phyloP scores from a whole-genome alignment of 2,329 filamentous ascomycete species.

The Aspergillus phoenicis region DNA sequence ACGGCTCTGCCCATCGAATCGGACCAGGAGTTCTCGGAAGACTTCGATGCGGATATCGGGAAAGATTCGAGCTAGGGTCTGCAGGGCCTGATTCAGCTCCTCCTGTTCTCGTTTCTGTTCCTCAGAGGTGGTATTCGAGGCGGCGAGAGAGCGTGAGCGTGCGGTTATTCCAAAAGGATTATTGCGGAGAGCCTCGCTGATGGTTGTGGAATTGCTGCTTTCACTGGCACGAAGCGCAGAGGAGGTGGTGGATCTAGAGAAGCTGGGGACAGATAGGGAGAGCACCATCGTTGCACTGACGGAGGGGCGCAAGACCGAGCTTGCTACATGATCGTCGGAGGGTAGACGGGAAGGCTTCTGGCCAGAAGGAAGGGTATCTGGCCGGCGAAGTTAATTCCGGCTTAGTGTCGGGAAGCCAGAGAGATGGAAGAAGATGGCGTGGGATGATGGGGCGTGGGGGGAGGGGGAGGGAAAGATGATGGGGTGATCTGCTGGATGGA shows the following conservation, averaged over 20 bases:
- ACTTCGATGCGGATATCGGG: slow-evolving; percentile 52
- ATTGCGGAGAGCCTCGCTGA: slow-evolving; percentile 48
- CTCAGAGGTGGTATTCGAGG: slow-evolving; percentile 22
- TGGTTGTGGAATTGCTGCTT: slow-evolving; percentile 36
- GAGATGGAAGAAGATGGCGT: neutral
- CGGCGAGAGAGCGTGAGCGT: slow-evolving; percentile 29
- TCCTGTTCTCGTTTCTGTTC: slow-evolving; percentile 40
- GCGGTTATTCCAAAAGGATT: slow-evolving; percentile 45
- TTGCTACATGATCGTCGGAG: slow-evolving; percentile 37
- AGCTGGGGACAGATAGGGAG: slow-evolving; percentile 40
- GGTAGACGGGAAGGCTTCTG: neutral
- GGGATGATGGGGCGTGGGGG: neutral
- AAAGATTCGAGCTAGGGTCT: slow-evolving; percentile 46
- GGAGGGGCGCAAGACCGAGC: slow-evolving; percentile 4
- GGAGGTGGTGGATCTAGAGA: slow-evolving; percentile 35
- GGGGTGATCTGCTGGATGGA: neutral
- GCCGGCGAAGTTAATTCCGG: neutral
- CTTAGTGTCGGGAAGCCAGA: neutral
- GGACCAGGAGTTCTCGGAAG: slow-evolving; percentile 49
- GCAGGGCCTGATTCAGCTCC: slow-evolving; percentile 47
- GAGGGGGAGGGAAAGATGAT: neutral
- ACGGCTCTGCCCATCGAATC: slow-evolving; percentile 51
- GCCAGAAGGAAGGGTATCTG: neutral
- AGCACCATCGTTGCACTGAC: slow-evolving; percentile 39
- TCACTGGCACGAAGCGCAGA: slow-evolving; percentile 31